Evolutionary conservation across 225 moss, liverwort and hornwort genomes (phyloP), one percentile per base, ranked within the genome.

Genomic region (Sphagnum contortum): DNA sequence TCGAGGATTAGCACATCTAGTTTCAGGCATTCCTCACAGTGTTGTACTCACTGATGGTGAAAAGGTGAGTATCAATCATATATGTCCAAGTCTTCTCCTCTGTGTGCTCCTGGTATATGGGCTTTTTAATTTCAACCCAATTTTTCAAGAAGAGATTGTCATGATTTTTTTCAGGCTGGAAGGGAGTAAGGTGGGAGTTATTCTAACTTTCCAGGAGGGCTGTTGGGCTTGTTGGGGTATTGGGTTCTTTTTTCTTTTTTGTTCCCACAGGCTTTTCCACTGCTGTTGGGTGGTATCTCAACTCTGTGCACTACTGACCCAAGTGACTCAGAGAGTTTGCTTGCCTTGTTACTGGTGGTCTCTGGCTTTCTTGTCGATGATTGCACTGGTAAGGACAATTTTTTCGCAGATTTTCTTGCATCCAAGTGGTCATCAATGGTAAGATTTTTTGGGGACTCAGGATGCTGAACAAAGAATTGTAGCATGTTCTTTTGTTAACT

Each of bases 291-390:
- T 66, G 79, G 86, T 48, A 75, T 94, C 12, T 83, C 84, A 68
- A 72, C 68, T 54, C 66, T 94, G 60, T 65, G 68, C 76, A 64
- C 57, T 29, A 29, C 29, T 6, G 62, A 84, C 57, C 69, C 69
- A 62, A 71, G 73, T 45, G 93, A 94, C 73, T 76, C 81, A 0
- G 76, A 81, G 45, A 72, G 82, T 53, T 63, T 94, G 68, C 82
- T 77, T 50, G 73, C 77, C 54, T 77, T 79, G 9, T 67, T 88
- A 61, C 75, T 90, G 74, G 80, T 82, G 49, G 71, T 94, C 53
- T 90, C 90, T 54, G 72, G 78, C 63, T 94, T 90, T 64, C 84
- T 94, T 48, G 73, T 82, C 14, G 93, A 94, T 64, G 76, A 62
- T 52, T 60, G 66, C 64, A 67, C 72, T 76, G 93, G 93, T 90